phyloP scores from a whole-genome alignment of 2,329 filamentous ascomycete species.

The Davidsoniella australis region DNA sequence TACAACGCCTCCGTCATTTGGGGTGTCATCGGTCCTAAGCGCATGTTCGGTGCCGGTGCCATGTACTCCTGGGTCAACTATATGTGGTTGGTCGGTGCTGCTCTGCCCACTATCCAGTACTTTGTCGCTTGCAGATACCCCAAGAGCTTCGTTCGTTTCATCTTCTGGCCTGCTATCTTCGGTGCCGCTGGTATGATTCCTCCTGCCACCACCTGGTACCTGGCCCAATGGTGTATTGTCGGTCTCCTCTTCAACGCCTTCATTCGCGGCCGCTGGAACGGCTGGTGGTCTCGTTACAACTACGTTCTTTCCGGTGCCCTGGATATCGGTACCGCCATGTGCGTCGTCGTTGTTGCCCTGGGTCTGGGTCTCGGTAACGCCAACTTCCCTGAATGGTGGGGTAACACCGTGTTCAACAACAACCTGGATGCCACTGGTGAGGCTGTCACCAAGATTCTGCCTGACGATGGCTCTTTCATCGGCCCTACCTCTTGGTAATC shows the following conservation, averaged over 20 bases:
- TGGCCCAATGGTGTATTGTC: slow-evolving; percentile 36
- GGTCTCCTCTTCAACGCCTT: slow-evolving; percentile 38
- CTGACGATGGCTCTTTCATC: slow-evolving; percentile 17
- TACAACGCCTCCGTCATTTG: slow-evolving; percentile 43
- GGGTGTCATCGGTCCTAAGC: slow-evolving; percentile 35
- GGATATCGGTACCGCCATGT: slow-evolving; percentile 40
- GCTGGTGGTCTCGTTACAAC: slow-evolving; percentile 44
- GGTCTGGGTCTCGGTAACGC: slow-evolving; percentile 29
- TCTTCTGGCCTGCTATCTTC: slow-evolving; percentile 37
- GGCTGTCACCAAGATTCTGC: slow-evolving; percentile 18
- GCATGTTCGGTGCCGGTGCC: slow-evolving; percentile 22
- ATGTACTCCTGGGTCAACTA: slow-evolving; percentile 33
- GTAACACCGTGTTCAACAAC: slow-evolving; percentile 22
- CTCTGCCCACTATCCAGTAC: slow-evolving; percentile 32
- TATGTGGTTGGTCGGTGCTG: slow-evolving; percentile 37
- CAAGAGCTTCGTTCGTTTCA: slow-evolving; percentile 27
- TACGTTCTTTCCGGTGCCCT: slow-evolving; percentile 41
- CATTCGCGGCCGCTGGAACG: slow-evolving; percentile 30
- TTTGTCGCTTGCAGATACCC: slow-evolving; percentile 30
- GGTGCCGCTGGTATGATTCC: slow-evolving; percentile 32
- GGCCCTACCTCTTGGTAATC: slow-evolving; percentile 17
- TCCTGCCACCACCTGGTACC: slow-evolving; percentile 37
- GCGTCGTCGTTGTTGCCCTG: slow-evolving; percentile 34
- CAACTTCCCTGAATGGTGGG: slow-evolving; percentile 33
- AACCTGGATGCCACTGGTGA: slow-evolving; percentile 19